Percentiles rank a stretch among this genome's conserved stretches.
These are phyloP conservation scores for Anthracocystis panici-leucophaei DNA, from an alignment of 1,284 basidiomycete species.

Conservation along the genomic window DNA sequence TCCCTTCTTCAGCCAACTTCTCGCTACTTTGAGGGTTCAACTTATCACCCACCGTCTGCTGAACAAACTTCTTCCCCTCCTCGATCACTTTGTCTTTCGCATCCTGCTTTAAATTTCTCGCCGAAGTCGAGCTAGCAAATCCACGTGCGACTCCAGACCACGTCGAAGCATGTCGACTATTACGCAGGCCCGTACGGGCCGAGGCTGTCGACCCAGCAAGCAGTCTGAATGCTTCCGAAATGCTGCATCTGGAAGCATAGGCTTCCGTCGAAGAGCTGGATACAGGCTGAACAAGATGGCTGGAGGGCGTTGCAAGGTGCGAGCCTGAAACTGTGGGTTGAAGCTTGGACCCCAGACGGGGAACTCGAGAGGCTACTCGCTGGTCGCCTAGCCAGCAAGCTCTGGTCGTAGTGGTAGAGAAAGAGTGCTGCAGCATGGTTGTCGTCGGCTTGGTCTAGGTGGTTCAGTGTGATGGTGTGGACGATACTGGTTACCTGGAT, in stretches of 20 bases:
- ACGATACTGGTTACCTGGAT: background rate
- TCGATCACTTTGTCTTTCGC: conserved; percentile 26
- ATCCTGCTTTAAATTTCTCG: conserved; percentile 27
- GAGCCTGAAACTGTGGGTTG: background rate
- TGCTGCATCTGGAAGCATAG: conserved; percentile 23
- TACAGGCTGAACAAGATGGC: background rate
- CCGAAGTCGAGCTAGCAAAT: conserved; percentile 14
- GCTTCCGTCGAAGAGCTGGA: conserved; percentile 1
- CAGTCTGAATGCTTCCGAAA: conserved; percentile 30
- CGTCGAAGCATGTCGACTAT: conserved; percentile 22
- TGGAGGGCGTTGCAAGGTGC: background rate
- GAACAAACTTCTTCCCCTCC: conserved; percentile 41
- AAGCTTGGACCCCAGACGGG: conserved; percentile 28
- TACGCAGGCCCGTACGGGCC: conserved; percentile 29
- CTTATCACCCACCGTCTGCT: conserved; percentile 18
- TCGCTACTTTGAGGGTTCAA: conserved; percentile 6
- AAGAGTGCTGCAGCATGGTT: conserved; percentile 29
- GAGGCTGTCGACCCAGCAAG: conserved; percentile 38
- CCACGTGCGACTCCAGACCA: conserved; percentile 13
- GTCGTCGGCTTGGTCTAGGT: background rate
- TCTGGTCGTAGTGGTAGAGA: conserved; percentile 20
- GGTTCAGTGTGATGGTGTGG: background rate
- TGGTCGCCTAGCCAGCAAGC: conserved; percentile 37
- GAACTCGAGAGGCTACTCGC: conserved; percentile 39
- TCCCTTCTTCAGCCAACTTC: background rate